Evolutionary conservation across 768 basidiomycete species (phyloP).

Genomic region (Leccinum barrowsii): DNA sequence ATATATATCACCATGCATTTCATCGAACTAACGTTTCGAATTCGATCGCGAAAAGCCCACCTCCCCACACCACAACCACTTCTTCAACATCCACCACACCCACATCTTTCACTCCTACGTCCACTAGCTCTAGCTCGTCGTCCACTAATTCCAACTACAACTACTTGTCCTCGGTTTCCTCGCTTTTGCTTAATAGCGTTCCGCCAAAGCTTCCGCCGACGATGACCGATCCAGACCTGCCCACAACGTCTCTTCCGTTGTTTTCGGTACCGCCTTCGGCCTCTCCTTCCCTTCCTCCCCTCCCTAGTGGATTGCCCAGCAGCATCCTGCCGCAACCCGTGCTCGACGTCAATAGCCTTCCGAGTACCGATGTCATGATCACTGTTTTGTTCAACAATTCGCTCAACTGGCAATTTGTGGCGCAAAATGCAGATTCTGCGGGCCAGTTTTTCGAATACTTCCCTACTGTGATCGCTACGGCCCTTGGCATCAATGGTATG

Average conservation of each 20-base stretch:
- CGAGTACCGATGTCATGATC: constrained; percentile 46
- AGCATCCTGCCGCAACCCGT: constrained; percentile 48
- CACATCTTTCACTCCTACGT: constrained; percentile 4
- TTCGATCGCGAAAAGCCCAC: constrained; percentile 32
- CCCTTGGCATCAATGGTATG: constrained; percentile 45
- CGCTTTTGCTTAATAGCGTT: constrained; percentile 31
- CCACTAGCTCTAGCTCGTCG: constrained; percentile 14
- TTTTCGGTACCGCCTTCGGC: constrained; percentile 20
- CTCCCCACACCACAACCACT: constrained; percentile 12
- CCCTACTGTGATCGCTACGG: constrained; percentile 47
- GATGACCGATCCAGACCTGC: constrained; percentile 38
- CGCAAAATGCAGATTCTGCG: constrained; percentile 49
- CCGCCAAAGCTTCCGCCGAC: constrained; percentile 23
- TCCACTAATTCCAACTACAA: constrained; percentile 27
- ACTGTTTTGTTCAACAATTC: constrained; percentile 58
- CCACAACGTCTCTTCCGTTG: constrained; percentile 28
- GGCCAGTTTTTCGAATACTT: constrained; percentile 78
- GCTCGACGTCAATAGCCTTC: constrained; percentile 29
- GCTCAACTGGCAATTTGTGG: constrained; percentile 72
- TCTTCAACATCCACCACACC: constrained; percentile 4
- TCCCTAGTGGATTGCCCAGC: constrained; percentile 60
- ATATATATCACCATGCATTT: not conserved
- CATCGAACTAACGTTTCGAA: constrained; percentile 1
- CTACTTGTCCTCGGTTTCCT: constrained; percentile 33
- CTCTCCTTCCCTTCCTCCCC: constrained; percentile 29